phyloP scores from a whole-genome alignment of 148 eudicot genomes.

The Rhododendron mucronatum region DNA sequence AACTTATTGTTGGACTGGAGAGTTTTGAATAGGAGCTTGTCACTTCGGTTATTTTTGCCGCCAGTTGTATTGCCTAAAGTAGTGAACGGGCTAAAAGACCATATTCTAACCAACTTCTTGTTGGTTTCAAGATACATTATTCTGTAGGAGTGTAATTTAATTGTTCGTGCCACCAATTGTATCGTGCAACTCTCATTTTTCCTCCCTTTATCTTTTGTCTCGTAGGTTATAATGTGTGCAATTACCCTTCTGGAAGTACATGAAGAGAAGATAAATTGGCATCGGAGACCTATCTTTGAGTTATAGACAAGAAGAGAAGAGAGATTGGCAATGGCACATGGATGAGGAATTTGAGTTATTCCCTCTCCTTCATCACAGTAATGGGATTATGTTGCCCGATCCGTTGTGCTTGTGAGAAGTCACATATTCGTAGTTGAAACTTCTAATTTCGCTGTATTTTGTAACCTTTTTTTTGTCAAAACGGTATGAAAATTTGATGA shows the following conservation, averaged over 20 bases:
- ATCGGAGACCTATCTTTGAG: background rate
- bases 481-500: no score
- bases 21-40: background rate
- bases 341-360: background rate
- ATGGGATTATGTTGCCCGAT: background rate
- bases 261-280: background rate
- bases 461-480: no score
- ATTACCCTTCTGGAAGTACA: conserved; percentile 13
- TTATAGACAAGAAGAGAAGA: background rate
- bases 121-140: background rate
- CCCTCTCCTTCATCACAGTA: background rate
- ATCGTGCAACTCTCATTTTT: background rate
- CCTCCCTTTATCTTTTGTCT: background rate
- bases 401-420: background rate
- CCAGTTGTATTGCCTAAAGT: background rate
- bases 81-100: background rate
- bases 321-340: background rate
- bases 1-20: background rate
- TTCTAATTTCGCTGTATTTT: background rate
- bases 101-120: background rate
- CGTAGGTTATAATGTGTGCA: conserved; percentile 15
- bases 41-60: background rate
- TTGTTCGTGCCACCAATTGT: background rate
- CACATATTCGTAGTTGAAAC: background rate
- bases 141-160: background rate